Evolutionary conservation across 2,329 filamentous ascomycete species (phyloP), one percentile per base, ranked within the genome.

Genomic region (Thielaviopsis euricoi): DNA sequence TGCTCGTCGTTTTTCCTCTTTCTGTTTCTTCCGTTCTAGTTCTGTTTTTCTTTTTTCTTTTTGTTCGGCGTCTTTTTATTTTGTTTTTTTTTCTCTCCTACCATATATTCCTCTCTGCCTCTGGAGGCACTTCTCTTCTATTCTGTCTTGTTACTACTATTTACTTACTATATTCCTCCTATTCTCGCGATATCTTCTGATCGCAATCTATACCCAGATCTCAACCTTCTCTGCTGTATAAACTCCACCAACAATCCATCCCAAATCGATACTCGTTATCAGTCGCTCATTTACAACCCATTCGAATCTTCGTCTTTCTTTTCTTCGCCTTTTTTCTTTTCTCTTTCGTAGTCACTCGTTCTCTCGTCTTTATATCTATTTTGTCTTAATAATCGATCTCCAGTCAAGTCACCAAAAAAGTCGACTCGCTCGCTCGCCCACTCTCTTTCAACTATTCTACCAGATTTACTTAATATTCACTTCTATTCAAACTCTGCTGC

Each of bases 11-110:
- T 52, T 61, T 52, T 43, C 56, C 50, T 61, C 58, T 56, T 26
- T 62, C 59, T 43, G 37, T 58, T 46, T 56, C 61, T 53, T 62
- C 57, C 62, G 60, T 56, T 52, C 61, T 56, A 58, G 60, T 62
- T 58, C n/a, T n/a, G 23, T 26, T 52, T 61, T 52, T 43, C 56
- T 48, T 61, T 58, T 56, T 26, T 62, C 59, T 43, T 61, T 40
- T 62, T 61, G 61, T 58, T 56, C 55, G 54, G 54, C 49, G 58
- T 52, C 60, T 55, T 54, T 58, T 25, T 60, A 29, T 13, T 52
- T 25, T 57, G 50, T 17, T 50, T 57, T 58, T 29, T 43, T 13
- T 19, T 51, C 43, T 51, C 19, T 40, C 17, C 43, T 48, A 59
- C 22, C 58, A 3, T 21, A 25, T 26, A 25, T 19, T 40, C 55